Percentiles rank a stretch among this genome's conserved stretches.
Evolutionary conservation across 805 yeast species (phyloP).

Genomic region (Jamesozyma lodderae): DNA sequence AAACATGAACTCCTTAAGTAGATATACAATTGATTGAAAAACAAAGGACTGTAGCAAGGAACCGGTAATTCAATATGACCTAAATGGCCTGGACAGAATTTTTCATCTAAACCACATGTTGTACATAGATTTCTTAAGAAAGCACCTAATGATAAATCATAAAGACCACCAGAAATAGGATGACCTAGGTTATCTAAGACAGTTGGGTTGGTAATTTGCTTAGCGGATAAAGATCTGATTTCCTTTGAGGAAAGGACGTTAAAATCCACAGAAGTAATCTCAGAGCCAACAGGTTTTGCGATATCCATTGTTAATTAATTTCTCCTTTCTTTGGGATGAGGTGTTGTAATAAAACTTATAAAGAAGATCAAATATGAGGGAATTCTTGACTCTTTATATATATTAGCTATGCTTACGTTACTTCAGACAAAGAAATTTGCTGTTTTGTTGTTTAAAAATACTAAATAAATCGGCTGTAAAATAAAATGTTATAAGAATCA

Average conservation of each 20-base stretch:
- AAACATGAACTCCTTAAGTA: slow-evolving; percentile 79
- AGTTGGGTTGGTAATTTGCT: slow-evolving; percentile 89
- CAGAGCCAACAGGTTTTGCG: slow-evolving; percentile 92
- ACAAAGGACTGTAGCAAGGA: slow-evolving; percentile 90
- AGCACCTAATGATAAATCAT: slow-evolving; percentile 94
- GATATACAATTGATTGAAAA: slow-evolving; percentile 83
- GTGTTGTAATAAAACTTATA: not conserved
- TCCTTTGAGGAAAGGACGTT: slow-evolving; percentile 76
- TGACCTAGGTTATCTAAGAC: slow-evolving; percentile 96
- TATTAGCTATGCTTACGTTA: too few relatives aligned
- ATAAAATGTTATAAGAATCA: not conserved
- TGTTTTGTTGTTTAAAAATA: not conserved
- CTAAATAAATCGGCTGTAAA: not conserved
- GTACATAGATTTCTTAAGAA: slow-evolving; percentile 81
- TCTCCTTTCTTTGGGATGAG: not conserved
- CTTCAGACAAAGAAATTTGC: not conserved
- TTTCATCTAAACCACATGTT: slow-evolving; percentile 92
- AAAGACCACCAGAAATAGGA: slow-evolving; percentile 87
- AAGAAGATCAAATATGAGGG: slow-evolving; percentile 1
- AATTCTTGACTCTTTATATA: not conserved
- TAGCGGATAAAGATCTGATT: slow-evolving; percentile 79
- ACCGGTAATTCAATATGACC: slow-evolving; percentile 97
- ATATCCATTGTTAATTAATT: slow-evolving; percentile 66
- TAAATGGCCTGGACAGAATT: slow-evolving; percentile 94
- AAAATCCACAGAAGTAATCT: slow-evolving; percentile 86